phyloP scores from a whole-genome alignment of 2,329 filamentous ascomycete genomes.

The Fusarium cyanostomum region DNA sequence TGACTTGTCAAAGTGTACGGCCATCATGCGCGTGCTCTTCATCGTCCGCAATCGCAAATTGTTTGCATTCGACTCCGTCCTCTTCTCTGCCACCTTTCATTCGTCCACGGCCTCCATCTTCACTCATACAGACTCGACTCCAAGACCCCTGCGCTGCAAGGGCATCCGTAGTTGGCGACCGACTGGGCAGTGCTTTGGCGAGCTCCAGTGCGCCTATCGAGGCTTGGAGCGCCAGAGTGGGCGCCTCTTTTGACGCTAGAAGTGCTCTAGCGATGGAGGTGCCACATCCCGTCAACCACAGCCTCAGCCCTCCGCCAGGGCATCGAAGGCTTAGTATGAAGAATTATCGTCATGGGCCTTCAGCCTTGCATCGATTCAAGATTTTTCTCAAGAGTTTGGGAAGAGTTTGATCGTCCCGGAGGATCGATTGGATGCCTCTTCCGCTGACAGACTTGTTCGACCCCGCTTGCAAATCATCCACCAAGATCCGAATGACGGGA shows the following conservation, averaged over 20 bases:
- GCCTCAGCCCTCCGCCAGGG: conserved; percentile 33
- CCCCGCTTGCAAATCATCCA: conserved; percentile 12
- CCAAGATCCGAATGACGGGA: conserved; percentile 35
- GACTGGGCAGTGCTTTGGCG: conserved; percentile 27
- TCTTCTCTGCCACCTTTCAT: conserved; percentile 1
- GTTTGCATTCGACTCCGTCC: conserved; percentile 26
- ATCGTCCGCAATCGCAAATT: conserved; percentile 10
- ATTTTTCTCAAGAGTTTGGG: not conserved
- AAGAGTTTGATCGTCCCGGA: conserved; percentile 19
- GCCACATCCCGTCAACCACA: conserved; percentile 20
- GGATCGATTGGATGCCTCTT: conserved; percentile 43
- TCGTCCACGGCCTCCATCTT: conserved; percentile 9
- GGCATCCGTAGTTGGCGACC: conserved; percentile 7
- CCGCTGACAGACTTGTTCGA: conserved; percentile 8
- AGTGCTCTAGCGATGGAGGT: not conserved
- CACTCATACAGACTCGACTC: not conserved
- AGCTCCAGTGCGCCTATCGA: conserved; percentile 23
- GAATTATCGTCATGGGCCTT: conserved; percentile 2
- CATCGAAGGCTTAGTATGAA: not conserved
- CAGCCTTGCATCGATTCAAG: conserved; percentile 38
- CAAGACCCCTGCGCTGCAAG: conserved; percentile 16
- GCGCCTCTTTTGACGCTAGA: conserved; percentile 4
- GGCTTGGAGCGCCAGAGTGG: conserved; percentile 32
- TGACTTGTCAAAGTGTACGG: conserved; percentile 14
- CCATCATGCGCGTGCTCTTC: conserved; percentile 30